A percentile compares a stretch with the other conserved stretches of the same genome.
phyloP scores from a whole-genome alignment of 2,329 filamentous ascomycete species.

The Aspergillus sp. region DNA sequence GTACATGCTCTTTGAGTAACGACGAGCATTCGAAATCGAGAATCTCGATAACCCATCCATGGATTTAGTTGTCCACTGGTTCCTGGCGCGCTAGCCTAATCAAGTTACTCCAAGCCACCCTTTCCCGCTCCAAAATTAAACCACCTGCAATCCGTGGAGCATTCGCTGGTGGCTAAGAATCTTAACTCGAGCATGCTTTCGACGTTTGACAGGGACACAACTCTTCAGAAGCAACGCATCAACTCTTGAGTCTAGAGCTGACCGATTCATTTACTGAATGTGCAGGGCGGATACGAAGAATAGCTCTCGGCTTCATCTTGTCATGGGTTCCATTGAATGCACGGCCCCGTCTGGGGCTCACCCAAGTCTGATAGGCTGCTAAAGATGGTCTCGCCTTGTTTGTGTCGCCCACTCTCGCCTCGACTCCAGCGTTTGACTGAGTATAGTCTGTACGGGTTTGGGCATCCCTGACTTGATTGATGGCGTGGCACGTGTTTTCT shows the following conservation, averaged over 20 bases:
- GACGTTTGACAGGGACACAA: not conserved
- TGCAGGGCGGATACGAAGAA: not conserved
- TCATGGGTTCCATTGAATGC: not conserved
- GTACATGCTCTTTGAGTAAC: not conserved
- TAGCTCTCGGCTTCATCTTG: not conserved
- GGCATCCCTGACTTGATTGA: not conserved
- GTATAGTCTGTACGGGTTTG: not conserved
- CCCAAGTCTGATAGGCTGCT: not conserved
- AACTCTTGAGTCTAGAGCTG: not conserved
- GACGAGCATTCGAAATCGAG: not conserved
- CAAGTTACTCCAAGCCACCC: constrained; percentile 8
- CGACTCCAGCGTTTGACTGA: not conserved
- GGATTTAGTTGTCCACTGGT: not conserved
- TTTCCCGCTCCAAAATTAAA: not conserved
- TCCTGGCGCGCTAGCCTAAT: not conserved
- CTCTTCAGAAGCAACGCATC: not conserved
- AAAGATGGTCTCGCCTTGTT: constrained; percentile 1
- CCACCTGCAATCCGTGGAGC: not conserved
- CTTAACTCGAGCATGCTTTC: not conserved
- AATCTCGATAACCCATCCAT: not conserved
- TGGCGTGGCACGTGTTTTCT: not conserved
- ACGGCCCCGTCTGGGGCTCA: not conserved
- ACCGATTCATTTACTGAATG: not conserved
- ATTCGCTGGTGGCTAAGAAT: not conserved
- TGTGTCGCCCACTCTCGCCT: constrained; percentile 1